Conservation (phyloP, 2,329 filamentous ascomycete species). For the Colletotrichum zoysiae region DNA sequence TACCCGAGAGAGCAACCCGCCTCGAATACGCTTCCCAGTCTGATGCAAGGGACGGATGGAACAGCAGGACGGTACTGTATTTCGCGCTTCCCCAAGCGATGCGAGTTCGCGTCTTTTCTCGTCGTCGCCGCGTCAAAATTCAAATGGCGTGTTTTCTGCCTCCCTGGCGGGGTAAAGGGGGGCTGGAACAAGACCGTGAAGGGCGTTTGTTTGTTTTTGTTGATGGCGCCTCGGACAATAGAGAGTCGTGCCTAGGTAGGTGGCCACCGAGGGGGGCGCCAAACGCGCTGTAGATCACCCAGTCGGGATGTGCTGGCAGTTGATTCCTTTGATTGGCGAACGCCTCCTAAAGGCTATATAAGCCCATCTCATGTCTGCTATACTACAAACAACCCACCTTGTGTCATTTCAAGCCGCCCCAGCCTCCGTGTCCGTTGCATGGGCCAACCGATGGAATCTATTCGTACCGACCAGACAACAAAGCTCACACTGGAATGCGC, state of each 20-base stretch:
- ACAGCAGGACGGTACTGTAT: neutral
- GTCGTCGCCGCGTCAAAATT: constrained; percentile 4
- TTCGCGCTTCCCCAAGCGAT: neutral
- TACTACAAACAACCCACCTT: neutral
- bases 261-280: neutral
- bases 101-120: neutral
- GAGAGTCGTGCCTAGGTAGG: neutral
- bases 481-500: neutral
- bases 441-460: constrained; percentile 3
- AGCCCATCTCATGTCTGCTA: neutral
- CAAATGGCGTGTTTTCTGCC: neutral
- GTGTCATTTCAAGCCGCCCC: neutral
- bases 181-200: constrained; percentile 5
- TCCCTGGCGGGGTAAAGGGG: constrained; percentile 14
- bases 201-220: constrained; percentile 18
- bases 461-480: neutral
- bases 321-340: neutral
- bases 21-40: neutral
- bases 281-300: neutral
- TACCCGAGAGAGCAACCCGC: neutral
- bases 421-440: neutral
- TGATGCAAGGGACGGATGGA: constrained; percentile 9
- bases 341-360: no score
- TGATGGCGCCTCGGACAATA: neutral
- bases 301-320: neutral